These are phyloP conservation scores for Gynandropsis gynandra DNA, from an alignment of 345 rosid species.

Conservation along the genomic window DNA sequence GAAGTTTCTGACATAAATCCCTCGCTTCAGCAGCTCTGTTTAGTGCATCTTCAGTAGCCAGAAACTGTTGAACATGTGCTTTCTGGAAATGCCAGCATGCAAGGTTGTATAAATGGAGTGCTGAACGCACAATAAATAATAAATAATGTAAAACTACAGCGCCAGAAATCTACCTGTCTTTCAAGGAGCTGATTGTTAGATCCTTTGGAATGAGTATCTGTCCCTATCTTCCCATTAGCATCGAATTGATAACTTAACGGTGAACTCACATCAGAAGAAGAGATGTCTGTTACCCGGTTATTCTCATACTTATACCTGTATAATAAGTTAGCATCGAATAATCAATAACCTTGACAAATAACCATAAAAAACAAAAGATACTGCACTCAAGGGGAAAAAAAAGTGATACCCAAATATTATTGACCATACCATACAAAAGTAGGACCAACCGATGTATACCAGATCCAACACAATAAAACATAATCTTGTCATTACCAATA, in stretches of 20 bases:
- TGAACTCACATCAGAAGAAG: slow-evolving; percentile 66
- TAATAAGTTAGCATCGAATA: slow-evolving; percentile 15
- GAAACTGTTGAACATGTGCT: slow-evolving; percentile 91
- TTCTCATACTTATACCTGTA: slow-evolving; percentile 83
- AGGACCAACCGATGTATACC: background rate
- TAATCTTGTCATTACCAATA: slow-evolving; percentile 8
- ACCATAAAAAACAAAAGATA: slow-evolving; percentile 6
- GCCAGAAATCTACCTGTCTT: slow-evolving; percentile 56
- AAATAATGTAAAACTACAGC: background rate
- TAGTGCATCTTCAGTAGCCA: slow-evolving; percentile 81
- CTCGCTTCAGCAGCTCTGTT: slow-evolving; percentile 85
- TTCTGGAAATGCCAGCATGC: slow-evolving; percentile 40
- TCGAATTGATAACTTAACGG: slow-evolving; percentile 66
- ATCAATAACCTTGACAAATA: background rate
- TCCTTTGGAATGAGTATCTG: slow-evolving; percentile 63
- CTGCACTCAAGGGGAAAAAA: background rate
- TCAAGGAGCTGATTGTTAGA: slow-evolving; percentile 86
- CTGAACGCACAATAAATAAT: too few species aligned
- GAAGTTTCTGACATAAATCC: slow-evolving; percentile 57
- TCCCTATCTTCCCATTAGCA: slow-evolving; percentile 64
- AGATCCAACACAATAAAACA: slow-evolving; percentile 2
- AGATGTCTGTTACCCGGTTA: slow-evolving; percentile 65
- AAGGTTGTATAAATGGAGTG: slow-evolving; percentile 3
- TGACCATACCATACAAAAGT: background rate
- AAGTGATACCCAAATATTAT: background rate